A percentile compares a stretch with the other conserved stretches of the same genome.
phyloP scores from a whole-genome alignment of 2,329 filamentous ascomycete species.

The Aureobasidium sp. region DNA sequence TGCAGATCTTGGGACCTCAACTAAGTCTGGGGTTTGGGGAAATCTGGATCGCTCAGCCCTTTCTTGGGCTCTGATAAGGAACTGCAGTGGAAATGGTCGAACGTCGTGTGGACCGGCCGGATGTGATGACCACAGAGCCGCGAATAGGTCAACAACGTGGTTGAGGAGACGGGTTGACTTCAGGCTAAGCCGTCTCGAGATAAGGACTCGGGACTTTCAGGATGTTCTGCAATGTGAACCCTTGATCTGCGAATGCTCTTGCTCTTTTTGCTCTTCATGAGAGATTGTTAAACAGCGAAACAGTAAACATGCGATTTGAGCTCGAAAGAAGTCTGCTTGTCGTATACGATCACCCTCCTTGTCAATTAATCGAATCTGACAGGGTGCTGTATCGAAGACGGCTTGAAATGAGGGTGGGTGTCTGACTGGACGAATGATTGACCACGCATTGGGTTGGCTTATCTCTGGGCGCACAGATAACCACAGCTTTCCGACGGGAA shows the following conservation, averaged over 20 bases:
- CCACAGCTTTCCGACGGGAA: not conserved
- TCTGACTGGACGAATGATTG: not conserved
- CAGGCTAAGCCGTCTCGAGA: conserved; percentile 9
- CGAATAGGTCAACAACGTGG: conserved; percentile 1
- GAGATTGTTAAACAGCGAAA: not conserved
- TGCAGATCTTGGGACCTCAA: conserved; percentile 9
- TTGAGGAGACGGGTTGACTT: conserved; percentile 2
- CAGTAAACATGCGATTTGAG: not conserved
- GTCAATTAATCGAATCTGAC: not conserved
- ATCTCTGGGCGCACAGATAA: conserved; percentile 11
- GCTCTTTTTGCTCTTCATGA: not conserved
- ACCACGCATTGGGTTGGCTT: not conserved
- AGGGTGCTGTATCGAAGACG: not conserved
- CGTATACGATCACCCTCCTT: not conserved
- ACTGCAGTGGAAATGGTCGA: not conserved
- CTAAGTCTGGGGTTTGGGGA: conserved; percentile 2
- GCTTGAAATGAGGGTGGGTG: not conserved
- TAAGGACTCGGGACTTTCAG: conserved; percentile 4
- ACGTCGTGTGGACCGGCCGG: not conserved
- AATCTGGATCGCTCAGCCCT: not conserved
- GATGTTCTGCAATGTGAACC: not conserved
- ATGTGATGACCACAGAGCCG: not conserved
- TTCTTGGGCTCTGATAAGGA: conserved; percentile 9
- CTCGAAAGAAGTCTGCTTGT: not conserved
- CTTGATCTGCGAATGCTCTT: not conserved